Evolutionary conservation across 2,329 filamentous ascomycete species (phyloP).

Genomic region (Amauroascus niger): DNA sequence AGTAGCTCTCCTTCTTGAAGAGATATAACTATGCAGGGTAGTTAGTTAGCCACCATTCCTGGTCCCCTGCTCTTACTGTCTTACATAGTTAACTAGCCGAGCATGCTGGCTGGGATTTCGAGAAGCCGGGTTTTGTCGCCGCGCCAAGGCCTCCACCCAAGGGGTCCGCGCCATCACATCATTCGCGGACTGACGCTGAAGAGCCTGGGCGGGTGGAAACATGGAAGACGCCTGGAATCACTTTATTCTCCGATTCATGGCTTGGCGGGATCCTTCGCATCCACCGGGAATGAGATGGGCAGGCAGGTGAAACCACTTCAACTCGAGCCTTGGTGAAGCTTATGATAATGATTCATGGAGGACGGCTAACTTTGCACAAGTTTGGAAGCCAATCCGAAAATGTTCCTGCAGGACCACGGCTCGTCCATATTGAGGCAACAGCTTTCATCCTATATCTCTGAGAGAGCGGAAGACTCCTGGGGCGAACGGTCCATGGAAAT

Average conservation of each 20-base stretch:
- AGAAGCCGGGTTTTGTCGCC: not conserved
- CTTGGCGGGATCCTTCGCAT: not conserved
- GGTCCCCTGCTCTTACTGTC: no score
- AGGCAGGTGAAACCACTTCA: not conserved
- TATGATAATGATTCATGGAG: not conserved
- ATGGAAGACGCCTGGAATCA: slow-evolving; percentile 9
- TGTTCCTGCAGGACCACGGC: no score
- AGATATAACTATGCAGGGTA: no score
- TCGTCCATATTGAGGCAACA: not conserved
- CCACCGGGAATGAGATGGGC: not conserved
- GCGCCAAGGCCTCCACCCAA: not conserved
- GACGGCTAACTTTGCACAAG: not conserved
- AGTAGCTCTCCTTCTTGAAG: no score
- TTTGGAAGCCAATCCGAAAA: not conserved
- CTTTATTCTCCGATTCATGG: slow-evolving; percentile 5
- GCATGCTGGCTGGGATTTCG: no score
- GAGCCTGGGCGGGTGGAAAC: not conserved
- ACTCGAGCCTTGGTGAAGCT: not conserved
- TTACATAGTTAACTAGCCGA: no score
- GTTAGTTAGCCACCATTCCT: no score
- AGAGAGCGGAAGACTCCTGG: not conserved
- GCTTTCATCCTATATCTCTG: not conserved
- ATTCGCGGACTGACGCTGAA: not conserved
- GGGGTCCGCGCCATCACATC: not conserved
- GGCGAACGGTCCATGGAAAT: not conserved